Evolutionary conservation across 148 eudicot genomes (phyloP), one percentile per base, ranked within the genome.

Genomic region (Arbutus unedo): DNA sequence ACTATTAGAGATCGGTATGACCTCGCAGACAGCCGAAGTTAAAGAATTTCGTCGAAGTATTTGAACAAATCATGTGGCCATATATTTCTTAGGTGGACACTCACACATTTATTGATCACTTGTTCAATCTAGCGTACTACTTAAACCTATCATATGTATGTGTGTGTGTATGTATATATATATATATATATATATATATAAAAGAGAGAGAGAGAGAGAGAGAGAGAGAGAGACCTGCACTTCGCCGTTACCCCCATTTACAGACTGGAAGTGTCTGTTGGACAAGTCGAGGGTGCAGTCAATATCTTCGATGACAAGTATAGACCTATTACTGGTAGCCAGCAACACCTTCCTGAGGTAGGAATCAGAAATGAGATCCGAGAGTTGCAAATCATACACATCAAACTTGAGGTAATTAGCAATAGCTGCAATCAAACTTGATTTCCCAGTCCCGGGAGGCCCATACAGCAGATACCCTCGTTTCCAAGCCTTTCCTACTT

Each of bases 401-500:
- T 90, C 90, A 47, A 88, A 90, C 3, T 88, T 89, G 83, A 92
- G 73, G 77, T 89, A 79, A 79, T 92, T 92, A 8, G 94, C 91
- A 83, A 92, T 90, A 1, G 94, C 94, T 0, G 93, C 94, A 2
- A 90, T 88, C 85, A 92, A 79, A 83, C 91, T 92, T 4, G 94
- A 90, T 48, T 92, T 92, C 2, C 94, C 94, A 0, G 93, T 92
- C 66, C 93, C 94, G 0, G 91, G 89, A 0, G 93, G 94, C 0
- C 94, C 92, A 16, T 88, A 92, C 84, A 92, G 41, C 82, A 92
- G 66, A 64, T 90, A 92, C 18, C 95, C 95, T 60, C 95, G 82
- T 82, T 92, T 92, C 95, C 95, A 90, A 2, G 92, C 92, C 91
- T 91, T 92, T 7, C 93, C 95, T 0, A 89, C 88, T 4, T 70